Conservation (phyloP, 257 asterid genomes). For the Datura wrightii region DNA sequence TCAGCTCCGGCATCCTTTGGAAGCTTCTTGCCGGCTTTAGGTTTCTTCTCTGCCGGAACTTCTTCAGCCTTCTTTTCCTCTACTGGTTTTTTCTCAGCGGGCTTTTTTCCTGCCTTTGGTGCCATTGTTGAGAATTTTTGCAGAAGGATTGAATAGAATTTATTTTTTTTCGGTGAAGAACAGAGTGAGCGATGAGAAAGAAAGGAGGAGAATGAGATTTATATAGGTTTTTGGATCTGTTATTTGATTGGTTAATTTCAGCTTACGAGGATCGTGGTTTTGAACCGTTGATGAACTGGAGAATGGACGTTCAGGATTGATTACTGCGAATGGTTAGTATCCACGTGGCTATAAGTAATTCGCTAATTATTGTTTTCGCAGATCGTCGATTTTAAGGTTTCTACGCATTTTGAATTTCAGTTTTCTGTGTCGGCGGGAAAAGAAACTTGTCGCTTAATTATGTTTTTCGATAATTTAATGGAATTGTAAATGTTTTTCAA, state of each 20-base stretch:
- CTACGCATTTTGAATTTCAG: neutral
- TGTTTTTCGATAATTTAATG: neutral
- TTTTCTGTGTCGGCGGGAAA: neutral
- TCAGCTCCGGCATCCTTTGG: neutral
- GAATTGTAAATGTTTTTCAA: no score
- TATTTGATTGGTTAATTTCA: neutral
- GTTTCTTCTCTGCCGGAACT: constrained; percentile 12
- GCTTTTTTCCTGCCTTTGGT: constrained; percentile 22
- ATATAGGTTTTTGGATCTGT: neutral
- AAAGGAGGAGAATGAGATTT: accelerated
- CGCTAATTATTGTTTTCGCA: neutral
- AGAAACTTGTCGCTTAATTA: neutral
- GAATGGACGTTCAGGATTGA: neutral
- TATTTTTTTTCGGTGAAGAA: neutral
- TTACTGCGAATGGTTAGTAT: neutral
- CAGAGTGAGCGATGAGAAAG: neutral
- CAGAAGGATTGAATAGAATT: neutral
- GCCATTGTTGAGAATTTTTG: neutral
- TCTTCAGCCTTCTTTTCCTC: neutral
- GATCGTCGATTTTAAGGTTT: neutral
- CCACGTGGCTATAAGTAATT: neutral
- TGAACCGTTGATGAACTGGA: neutral
- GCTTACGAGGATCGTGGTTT: neutral
- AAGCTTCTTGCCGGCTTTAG: neutral
- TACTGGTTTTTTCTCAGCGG: neutral